Evolutionary conservation across 345 rosid genomes (phyloP), one percentile per base, ranked within the genome.

Genomic region (Capsella bursapastoris): DNA sequence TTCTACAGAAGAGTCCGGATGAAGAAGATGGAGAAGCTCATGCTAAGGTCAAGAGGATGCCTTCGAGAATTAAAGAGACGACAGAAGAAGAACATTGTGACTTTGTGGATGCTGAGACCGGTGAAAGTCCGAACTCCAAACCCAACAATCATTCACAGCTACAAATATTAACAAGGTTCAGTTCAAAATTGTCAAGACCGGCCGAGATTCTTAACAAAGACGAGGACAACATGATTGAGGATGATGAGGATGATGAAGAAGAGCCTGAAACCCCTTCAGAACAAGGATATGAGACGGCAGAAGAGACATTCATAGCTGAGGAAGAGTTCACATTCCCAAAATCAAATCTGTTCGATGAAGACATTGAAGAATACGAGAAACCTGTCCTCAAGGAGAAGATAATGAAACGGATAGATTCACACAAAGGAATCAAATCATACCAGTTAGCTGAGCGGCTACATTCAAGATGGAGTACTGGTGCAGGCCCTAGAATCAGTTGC

Each of bases 401-500:
- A 68, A 58, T 88, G 88, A 69, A 68, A 35, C 78, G 97, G 66
- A 92, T 95, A 69, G 88, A 87, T 76, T 90, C 97, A 25, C 97
- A 95, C 62, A 88, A 88, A 55, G 86, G 83, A 80, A 69, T 82
- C 70, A 84, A 81, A 51, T 86, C 97, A 0, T 95, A 89, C 43
- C 96, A 95, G 74, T 64, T 95, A 81, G 99, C 90, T 43, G 80
- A 85, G 66, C 87, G 93, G 31, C 69, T 95, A 57, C 84, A 84
- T n/a, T 84, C 87, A 3, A 87, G 73, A 78, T 95, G 99, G 99
- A 86, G 88, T 0, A 92, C 97, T 0, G 97, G 99, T 7, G 99
- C 91, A 2, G 99, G 99, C 4, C 96, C 99, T 2, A 78, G 99
- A 47, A 95, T 95, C 40, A 90, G 99, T 37, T 90, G 97, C 82